Percentiles rank a stretch among this genome's conserved stretches.
Evolutionary conservation across 2,329 filamentous ascomycete species (phyloP).

Genomic region (Ustulina deusta): DNA sequence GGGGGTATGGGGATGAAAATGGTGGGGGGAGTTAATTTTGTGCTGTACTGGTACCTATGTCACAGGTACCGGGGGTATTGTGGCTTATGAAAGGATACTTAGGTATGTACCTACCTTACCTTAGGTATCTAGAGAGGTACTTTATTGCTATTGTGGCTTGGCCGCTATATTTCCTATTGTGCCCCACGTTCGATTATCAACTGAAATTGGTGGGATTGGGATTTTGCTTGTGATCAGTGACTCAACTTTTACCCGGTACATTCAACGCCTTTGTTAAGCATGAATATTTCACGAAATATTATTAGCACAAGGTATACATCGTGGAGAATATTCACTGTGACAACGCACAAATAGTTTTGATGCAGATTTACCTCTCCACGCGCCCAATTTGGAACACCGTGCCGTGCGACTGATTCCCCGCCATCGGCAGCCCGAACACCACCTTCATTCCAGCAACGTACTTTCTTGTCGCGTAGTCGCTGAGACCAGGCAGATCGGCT

Average conservation of each 20-base stretch:
- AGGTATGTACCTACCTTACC: not conserved
- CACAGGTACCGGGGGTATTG: too few relatives aligned
- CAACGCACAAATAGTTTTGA: not conserved
- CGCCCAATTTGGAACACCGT: constrained; percentile 1
- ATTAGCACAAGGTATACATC: not conserved
- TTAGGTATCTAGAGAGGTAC: too few relatives aligned
- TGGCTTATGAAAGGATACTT: constrained; percentile 12
- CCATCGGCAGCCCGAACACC: not conserved
- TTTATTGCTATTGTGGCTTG: constrained; percentile 16
- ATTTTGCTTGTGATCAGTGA: constrained; percentile 31
- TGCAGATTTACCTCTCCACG: not conserved
- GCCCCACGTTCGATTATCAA: constrained; percentile 29
- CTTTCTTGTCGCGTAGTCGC: constrained; percentile 1
- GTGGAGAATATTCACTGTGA: not conserved
- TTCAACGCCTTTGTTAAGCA: not conserved
- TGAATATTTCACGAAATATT: constrained; percentile 13
- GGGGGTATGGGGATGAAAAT: too few relatives aligned
- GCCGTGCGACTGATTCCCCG: constrained; percentile 3
- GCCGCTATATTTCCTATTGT: not conserved
- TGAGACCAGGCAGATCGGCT: not conserved
- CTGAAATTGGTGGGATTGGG: constrained; percentile 31
- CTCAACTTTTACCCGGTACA: constrained; percentile 27
- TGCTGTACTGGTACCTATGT: too few relatives aligned
- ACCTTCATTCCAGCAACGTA: constrained; percentile 4
- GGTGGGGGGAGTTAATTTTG: too few relatives aligned